Base-by-base conservation (phyloP, 352 stramenopile species). In the Phytophthora europaea region DNA sequence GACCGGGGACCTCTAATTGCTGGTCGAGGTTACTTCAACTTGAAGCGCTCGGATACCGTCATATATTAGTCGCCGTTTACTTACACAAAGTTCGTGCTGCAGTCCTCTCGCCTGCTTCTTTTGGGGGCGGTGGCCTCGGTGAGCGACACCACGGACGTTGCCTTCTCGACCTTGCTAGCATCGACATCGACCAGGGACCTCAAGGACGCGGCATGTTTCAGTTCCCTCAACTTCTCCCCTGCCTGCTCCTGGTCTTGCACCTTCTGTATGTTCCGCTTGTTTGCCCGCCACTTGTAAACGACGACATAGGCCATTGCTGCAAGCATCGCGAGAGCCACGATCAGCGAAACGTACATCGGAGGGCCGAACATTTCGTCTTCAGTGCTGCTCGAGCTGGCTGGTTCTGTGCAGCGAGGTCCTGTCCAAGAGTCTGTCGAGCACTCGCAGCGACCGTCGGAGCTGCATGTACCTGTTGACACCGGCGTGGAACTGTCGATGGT, bases 81-180 rank as follows among this genome's bases (percentile, higher is more conserved):
- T 26, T 73, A 80, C 22, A 85, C 78, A 55, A 85, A 80, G 52
- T 79, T 85, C 23, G 65, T 79, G 50, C 55, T 74, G 58, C 79
- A 80, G 56, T 78, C 78, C n/a, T 73, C 59, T 28, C 59, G 51
- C 47, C 8, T 70, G 66, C 23, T 79, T 50, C 20, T 60, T 64
- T 76, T 88, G 74, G 48, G 81, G 82, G 78, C 67, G 31, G 31
- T 53, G 1, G 31, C 23, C 13, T 54, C 51, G 40, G 26, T 51
- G 23, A 34, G 62, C 13, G 51, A 36, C 13, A 13, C 12, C 6
- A 71, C 31, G 6, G 64, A 47, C 3, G 63, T 52, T 4, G 50
- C 38, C 18, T 70, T 58, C 23, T 65, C 63, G 15, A 28, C 28
- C 31, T 57, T 70, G 13, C 31, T 51, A 28, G 45, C 40, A n/a